A percentile compares a stretch with the other conserved stretches of the same genome.
Conservation (phyloP, 192 early-diverging fungal species). For the Radiomyces spectabilis region DNA sequence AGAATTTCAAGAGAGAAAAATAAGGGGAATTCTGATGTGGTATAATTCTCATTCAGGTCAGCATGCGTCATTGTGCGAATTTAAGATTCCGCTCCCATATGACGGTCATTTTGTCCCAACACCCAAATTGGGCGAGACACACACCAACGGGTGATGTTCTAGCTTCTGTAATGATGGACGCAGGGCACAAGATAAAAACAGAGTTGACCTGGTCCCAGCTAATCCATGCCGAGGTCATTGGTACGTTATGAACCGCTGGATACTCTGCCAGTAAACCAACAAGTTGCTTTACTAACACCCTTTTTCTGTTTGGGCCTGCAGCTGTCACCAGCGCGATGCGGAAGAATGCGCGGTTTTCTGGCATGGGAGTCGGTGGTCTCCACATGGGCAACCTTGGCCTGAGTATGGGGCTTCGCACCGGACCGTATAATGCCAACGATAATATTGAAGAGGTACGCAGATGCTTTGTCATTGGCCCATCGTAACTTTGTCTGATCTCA, state of each 20-base stretch:
- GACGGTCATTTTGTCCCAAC: background rate
- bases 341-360: slow-evolving; percentile 75
- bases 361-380: slow-evolving; percentile 46
- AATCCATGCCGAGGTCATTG: slow-evolving; percentile 65
- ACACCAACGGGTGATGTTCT: too few relatives aligned
- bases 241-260: slow-evolving; percentile 3
- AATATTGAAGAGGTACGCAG: slow-evolving; percentile 40
- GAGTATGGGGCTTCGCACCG: slow-evolving; percentile 48
- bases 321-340: slow-evolving; percentile 71
- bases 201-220: slow-evolving; percentile 64
- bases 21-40: too few relatives aligned
- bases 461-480: background rate
- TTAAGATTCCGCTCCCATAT: background rate
- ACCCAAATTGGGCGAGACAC: background rate
- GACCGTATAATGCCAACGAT: slow-evolving; percentile 32
- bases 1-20: too few relatives aligned
- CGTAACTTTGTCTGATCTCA: background rate
- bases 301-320: background rate
- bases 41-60: background rate
- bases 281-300: background rate
- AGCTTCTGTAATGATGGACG: too few relatives aligned
- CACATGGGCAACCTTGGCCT: slow-evolving; percentile 50
- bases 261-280: background rate
- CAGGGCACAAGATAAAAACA: slow-evolving; percentile 10
- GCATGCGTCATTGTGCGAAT: background rate